Evolutionary conservation across 1,284 basidiomycete genomes (phyloP).

Genomic region (Puccinia hordei): DNA sequence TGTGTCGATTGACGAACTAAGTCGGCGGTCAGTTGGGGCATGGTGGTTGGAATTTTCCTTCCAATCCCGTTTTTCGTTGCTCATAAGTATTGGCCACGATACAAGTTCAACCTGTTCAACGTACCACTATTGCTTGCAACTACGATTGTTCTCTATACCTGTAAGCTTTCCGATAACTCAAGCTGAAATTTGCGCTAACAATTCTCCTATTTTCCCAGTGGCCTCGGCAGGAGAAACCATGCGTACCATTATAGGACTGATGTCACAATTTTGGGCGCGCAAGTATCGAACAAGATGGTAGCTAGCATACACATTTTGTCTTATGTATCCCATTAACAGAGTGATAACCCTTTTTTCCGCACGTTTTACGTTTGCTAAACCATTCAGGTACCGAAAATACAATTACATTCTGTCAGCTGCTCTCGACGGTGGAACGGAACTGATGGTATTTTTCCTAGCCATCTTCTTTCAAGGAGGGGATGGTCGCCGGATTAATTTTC

Average conservation of each 20-base stretch:
- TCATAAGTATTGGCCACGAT: slow-evolving; percentile 27
- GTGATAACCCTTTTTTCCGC: too few species aligned
- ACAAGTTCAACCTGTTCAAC: slow-evolving; percentile 25
- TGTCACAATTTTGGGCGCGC: slow-evolving; percentile 39
- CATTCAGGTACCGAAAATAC: slow-evolving; percentile 27
- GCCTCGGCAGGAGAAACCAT: slow-evolving; percentile 25
- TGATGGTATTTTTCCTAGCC: slow-evolving; percentile 26
- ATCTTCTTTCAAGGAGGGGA: slow-evolving; percentile 42
- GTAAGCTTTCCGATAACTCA: neutral
- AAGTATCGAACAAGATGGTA: slow-evolving; percentile 41
- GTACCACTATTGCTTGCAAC: slow-evolving; percentile 19
- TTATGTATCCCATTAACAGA: too few species aligned
- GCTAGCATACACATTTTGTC: neutral
- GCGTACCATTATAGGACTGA: slow-evolving; percentile 33
- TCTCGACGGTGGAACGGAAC: slow-evolving; percentile 36
- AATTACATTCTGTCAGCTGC: slow-evolving; percentile 45
- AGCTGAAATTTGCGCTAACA: neutral
- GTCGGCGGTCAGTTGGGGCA: neutral
- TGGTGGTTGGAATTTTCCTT: slow-evolving; percentile 19
- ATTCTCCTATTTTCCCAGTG: neutral
- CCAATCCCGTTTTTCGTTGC: slow-evolving; percentile 36
- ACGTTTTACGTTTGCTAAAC: neutral
- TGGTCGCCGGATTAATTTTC: slow-evolving; percentile 22
- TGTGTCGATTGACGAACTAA: neutral
- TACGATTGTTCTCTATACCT: neutral